Conservation (phyloP, 1,139 yeast species). For the Yamadazyma blattariae region DNA sequence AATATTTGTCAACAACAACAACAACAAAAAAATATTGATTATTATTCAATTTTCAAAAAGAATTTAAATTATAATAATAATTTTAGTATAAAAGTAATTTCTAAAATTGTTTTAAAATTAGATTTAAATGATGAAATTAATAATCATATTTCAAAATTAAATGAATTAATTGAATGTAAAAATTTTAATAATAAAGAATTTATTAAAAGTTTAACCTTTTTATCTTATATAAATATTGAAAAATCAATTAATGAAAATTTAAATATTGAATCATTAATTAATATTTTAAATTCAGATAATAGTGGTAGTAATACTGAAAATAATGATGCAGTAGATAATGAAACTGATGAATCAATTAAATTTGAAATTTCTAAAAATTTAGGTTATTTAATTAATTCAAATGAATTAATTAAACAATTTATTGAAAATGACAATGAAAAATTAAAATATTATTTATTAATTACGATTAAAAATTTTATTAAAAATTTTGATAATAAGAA, state of each 20-base stretch:
- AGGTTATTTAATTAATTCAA: slow-evolving; percentile 14
- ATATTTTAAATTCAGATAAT: slow-evolving; percentile 15
- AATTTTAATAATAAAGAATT: slow-evolving; percentile 6
- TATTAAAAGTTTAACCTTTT: slow-evolving; percentile 9
- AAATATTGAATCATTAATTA: slow-evolving; percentile 18
- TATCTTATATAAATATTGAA: slow-evolving; percentile 11
- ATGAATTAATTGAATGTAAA: slow-evolving; percentile 7
- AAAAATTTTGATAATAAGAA: slow-evolving; percentile 7
- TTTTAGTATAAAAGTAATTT: slow-evolving; percentile 7
- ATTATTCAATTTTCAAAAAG: slow-evolving; percentile 6
- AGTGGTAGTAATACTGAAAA: too few species aligned
- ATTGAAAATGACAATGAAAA: slow-evolving; percentile 3
- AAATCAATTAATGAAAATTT: slow-evolving; percentile 13
- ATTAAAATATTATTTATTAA: slow-evolving; percentile 9
- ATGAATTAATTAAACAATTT: slow-evolving; percentile 15
- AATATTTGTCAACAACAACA: slow-evolving; percentile 9
- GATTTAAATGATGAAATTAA: slow-evolving; percentile 8
- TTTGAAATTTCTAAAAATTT: slow-evolving; percentile 17
- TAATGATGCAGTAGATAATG: slow-evolving; percentile 1
- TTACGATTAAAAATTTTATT: slow-evolving; percentile 10
- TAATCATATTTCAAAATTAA: slow-evolving; percentile 7
- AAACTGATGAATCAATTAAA: slow-evolving; percentile 14
- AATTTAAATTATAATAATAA: slow-evolving; percentile 4
- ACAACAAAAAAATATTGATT: slow-evolving; percentile 1
- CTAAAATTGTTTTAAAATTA: slow-evolving; percentile 8